Base-by-base conservation (phyloP, 2,329 filamentous ascomycete species). In the Arthrinium puccinioides region DNA sequence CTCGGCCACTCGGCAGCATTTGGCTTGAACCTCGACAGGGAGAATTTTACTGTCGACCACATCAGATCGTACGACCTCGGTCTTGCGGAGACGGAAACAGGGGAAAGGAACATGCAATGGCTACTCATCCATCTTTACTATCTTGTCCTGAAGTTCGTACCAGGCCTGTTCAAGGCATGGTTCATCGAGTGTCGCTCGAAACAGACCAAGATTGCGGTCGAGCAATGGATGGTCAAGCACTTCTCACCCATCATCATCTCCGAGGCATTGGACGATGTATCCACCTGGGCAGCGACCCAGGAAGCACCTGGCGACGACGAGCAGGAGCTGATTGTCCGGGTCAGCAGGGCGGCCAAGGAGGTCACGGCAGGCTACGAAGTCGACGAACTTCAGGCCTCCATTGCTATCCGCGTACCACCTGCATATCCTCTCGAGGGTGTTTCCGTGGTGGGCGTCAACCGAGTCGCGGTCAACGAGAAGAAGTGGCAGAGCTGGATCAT, bases 401-500 rank as follows among this genome's bases (percentile, higher is more conserved):
- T 97, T 44, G 72, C 79, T n/a, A 82, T 98, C 50, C 75, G 76
- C 6, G 72, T 98, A 1, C 90, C 90, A 0, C 66, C 77, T 2
- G 81, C 80, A 27, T 98, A 94, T 53, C 92, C 92, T 0, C 75
- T 98, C 8, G 80, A 87, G 18, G 73, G 76, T 2, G 86, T 94
- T 2, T 69, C 76, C 8, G 88, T 97, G 1, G 69, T 79, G 4
- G 82, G 87, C 8, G 66, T 89, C 15, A 87, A 84, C 49, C 82
- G 90, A 10, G 87, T 97, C 2, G 87, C 86, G 0, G 87, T 96
- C 19, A 83, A 81, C 42, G 89, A 97, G 54, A 82, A 82, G 59
- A 94, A 92, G 56, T 98, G 92, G 90, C 82, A 87, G 60, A 83
- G 74, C 43, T 96, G 90, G 89, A 72, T 96, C 43, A 74, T 87